Base-by-base conservation (phyloP, 257 asterid genomes). In the Linderniella brevidens region DNA sequence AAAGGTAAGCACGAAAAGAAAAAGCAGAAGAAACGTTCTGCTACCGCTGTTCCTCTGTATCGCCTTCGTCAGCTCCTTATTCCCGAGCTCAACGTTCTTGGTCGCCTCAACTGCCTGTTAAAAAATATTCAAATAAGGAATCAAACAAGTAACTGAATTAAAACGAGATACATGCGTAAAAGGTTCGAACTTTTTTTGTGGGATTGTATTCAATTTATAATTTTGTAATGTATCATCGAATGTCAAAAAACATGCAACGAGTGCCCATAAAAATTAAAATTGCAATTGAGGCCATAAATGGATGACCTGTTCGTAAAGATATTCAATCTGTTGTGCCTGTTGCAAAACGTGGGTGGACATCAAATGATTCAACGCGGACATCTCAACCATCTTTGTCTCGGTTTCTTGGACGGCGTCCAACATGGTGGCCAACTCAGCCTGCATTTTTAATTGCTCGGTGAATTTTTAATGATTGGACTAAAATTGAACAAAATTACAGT, bases 331-430 rank as follows among this genome's bases (percentile, higher is more conserved):
- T 48, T 80, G 94, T 41, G 94, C 71, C 62, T 88, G 98, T 48
- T 88, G 94, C 66, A 84, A 40, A 55, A 88, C 94, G 64, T 84
- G 94, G 13, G 95, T 88, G 20, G 98, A 88, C 94, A 84, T 84
- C 62, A 84, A 93, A 59, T 84, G 94, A 73, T 84, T 88, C 56
- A 88, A 60, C 0, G 95, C 98, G 59, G 94, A 84, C 86, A 88
- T 71, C 60, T 88, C 98, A 46, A 88, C 70, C 94, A 88, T 88
- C 74, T 81, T 88, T 19, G 85, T 76, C 62, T 88, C 94, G 11
- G 95, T 88, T 62, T 68, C 86, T 55, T 73, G 95, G 62, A 69
- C 98, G 18, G 93, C 86, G 64, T 84, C 95, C 48, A 88, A 66
- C 67, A 84, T 84, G 73, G 73, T 53, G 36, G 80, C 70, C 73